phyloP scores from a whole-genome alignment of 176 grass and related monocot species.

The Oryza meyeriana region DNA sequence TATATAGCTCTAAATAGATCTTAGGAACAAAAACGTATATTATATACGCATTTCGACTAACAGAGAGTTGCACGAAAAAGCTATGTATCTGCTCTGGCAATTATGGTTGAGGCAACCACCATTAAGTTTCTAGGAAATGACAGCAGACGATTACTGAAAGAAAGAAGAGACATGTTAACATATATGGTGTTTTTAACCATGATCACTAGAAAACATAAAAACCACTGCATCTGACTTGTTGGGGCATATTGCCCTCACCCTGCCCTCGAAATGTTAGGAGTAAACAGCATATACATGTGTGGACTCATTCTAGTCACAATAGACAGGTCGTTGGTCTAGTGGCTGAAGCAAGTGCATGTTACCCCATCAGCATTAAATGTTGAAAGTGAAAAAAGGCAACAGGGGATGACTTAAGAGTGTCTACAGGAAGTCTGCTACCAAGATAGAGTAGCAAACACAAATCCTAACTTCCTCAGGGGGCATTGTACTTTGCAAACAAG shows the following conservation, averaged over 20 bases:
- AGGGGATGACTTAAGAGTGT: background rate
- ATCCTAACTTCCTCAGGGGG: background rate
- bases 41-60: background rate
- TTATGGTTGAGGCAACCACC: background rate
- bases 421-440: background rate
- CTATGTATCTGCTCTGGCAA: background rate
- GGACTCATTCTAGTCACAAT: background rate
- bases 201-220: background rate
- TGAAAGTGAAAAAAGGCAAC: background rate
- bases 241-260: background rate
- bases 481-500: background rate
- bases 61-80: background rate
- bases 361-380: background rate
- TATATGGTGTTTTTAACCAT: background rate
- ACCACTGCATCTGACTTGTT: background rate
- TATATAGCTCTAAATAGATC: background rate
- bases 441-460: background rate
- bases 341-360: background rate
- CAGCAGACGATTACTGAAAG: background rate
- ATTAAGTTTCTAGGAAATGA: background rate
- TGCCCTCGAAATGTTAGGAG: background rate
- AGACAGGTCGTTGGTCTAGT: background rate
- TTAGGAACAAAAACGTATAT: background rate
- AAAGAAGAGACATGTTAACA: background rate
- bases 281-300: background rate